These are phyloP conservation scores for Schizosaccharomyces lindneri DNA, from an alignment of 805 yeast genomes.

Conservation along the genomic window DNA sequence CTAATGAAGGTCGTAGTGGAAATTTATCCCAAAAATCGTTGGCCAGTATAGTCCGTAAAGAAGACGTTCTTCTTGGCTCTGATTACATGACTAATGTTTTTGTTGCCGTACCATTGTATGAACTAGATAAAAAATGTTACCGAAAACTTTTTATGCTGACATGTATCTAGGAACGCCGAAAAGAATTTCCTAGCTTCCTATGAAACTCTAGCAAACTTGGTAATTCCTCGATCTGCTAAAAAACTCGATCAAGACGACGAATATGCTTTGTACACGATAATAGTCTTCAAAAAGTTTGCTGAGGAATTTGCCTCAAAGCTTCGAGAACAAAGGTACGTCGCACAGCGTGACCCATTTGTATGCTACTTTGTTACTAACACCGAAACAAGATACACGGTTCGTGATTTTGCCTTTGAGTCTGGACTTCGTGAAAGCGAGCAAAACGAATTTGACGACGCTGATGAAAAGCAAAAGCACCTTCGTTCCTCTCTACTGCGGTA, in stretches of 20 bases:
- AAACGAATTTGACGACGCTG: slow-evolving; percentile 54
- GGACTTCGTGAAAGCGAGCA: slow-evolving; percentile 45
- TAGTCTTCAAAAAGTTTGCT: slow-evolving; percentile 60
- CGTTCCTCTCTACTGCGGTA: slow-evolving; percentile 53
- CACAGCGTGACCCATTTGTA: slow-evolving; percentile 16
- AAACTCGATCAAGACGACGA: slow-evolving; percentile 50
- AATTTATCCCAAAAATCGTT: slow-evolving; percentile 75
- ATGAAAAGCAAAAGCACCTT: slow-evolving; percentile 33
- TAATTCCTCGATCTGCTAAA: slow-evolving; percentile 75
- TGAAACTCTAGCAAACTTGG: slow-evolving; percentile 55
- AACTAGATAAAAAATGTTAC: slow-evolving; percentile 1
- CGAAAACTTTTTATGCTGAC: not conserved
- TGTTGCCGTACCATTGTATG: slow-evolving; percentile 56
- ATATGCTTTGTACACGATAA: slow-evolving; percentile 46
- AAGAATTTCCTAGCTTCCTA: slow-evolving; percentile 40
- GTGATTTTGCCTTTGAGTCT: slow-evolving; percentile 76
- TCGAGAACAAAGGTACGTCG: slow-evolving; percentile 72
- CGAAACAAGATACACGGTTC: slow-evolving; percentile 8
- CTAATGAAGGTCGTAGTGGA: slow-evolving; percentile 22
- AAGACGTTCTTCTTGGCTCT: slow-evolving; percentile 61
- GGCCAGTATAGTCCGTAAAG: slow-evolving; percentile 65
- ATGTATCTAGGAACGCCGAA: slow-evolving; percentile 13
- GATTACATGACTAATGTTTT: slow-evolving; percentile 72
- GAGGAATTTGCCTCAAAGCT: slow-evolving; percentile 42
- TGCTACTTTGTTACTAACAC: not conserved